A percentile compares a stretch with the other conserved stretches of the same genome.
Conservation (phyloP, 768 basidiomycete species). For the Erythrobasidium yunnanense region DNA sequence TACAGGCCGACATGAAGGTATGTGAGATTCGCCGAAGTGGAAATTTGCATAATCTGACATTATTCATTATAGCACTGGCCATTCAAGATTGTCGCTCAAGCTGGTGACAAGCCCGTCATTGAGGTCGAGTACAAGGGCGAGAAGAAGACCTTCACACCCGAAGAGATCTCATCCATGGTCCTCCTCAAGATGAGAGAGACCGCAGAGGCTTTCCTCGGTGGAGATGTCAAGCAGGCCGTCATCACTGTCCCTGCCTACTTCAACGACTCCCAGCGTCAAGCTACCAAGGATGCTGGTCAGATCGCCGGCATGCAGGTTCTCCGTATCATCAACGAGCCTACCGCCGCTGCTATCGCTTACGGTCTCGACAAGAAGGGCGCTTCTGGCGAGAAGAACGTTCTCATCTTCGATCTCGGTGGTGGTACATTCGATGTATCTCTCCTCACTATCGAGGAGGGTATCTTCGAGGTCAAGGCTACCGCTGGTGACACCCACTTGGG, state of each 20-base stretch:
- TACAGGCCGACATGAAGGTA: constrained; percentile 45
- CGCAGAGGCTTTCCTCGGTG: constrained; percentile 58
- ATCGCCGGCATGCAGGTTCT: constrained; percentile 91
- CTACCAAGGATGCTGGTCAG: constrained; percentile 92
- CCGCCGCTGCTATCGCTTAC: constrained; percentile 95
- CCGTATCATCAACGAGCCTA: constrained; percentile 98
- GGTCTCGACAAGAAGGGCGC: constrained; percentile 87
- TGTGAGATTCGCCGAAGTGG: not conserved
- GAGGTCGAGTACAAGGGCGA: constrained; percentile 54
- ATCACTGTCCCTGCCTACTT: constrained; percentile 82
- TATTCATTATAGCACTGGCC: constrained; percentile 35
- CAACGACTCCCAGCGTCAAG: constrained; percentile 97
- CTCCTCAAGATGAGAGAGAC: constrained; percentile 61
- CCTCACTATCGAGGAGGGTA: constrained; percentile 89
- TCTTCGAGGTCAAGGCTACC: constrained; percentile 96
- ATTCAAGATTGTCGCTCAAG: constrained; percentile 45
- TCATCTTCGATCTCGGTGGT: constrained; percentile 97
- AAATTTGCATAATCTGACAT: not conserved
- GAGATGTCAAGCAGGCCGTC: constrained; percentile 54
- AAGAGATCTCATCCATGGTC: constrained; percentile 60
- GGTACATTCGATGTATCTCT: constrained; percentile 98
- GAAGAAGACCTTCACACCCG: constrained; percentile 49
- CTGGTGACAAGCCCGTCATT: constrained; percentile 49
- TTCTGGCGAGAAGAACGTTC: constrained; percentile 77
- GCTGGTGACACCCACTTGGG: constrained; percentile 97